phyloP scores from a whole-genome alignment of 257 asterid genomes.

The Echium plantagineum region DNA sequence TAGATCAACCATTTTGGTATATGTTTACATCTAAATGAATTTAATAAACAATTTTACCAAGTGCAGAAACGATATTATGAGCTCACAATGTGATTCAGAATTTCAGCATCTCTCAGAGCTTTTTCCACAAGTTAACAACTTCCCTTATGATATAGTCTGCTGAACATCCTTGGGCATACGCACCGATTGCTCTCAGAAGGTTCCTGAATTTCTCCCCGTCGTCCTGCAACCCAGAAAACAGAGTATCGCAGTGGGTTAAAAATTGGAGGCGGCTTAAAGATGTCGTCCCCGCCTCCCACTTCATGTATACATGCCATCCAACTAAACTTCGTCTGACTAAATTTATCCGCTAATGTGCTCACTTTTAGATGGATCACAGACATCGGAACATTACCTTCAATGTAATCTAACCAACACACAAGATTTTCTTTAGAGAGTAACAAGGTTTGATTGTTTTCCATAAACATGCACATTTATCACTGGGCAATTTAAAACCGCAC shows the following conservation, averaged over 20 bases:
- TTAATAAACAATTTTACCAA: neutral
- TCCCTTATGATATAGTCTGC: constrained; percentile 78
- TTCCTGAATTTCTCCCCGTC: constrained; percentile 77
- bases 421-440: too few relatives aligned
- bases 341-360: too few relatives aligned
- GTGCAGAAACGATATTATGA: neutral
- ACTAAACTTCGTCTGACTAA: too few relatives aligned
- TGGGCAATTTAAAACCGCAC: neutral
- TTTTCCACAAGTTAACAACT: constrained; percentile 68
- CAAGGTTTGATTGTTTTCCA: neutral
- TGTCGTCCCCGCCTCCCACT: neutral
- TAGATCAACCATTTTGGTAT: neutral
- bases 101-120: constrained; percentile 35
- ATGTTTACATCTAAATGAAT: neutral
- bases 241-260: neutral
- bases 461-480: neutral
- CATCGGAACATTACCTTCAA: too few relatives aligned
- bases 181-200: constrained; percentile 79
- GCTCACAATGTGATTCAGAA: neutral
- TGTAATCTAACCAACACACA: too few relatives aligned
- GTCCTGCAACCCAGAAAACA: constrained; percentile 41
- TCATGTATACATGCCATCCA: neutral
- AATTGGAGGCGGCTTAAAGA: neutral
- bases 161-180: constrained; percentile 92
- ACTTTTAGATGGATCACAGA: too few relatives aligned